Conservation (phyloP, 2,329 filamentous ascomycete species). For the Metarhizium anisopliae region DNA sequence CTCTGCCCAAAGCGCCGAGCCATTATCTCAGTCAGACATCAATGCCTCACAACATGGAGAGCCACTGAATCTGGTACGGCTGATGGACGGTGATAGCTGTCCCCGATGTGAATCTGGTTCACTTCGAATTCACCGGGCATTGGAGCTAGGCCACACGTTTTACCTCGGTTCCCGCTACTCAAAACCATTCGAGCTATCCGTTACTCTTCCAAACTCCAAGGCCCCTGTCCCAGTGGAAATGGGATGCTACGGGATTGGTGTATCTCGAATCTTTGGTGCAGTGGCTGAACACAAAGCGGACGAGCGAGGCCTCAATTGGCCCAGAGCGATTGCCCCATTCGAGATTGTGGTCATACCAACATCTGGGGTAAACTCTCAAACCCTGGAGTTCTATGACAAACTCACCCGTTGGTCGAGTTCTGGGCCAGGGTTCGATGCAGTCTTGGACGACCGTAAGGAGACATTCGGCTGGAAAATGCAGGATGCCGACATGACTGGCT, state of each 20-base stretch:
- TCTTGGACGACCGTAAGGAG: conserved; percentile 65
- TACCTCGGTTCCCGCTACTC: conserved; percentile 87
- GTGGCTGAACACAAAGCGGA: conserved; percentile 71
- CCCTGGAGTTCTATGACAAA: conserved; percentile 53
- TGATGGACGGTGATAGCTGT: conserved; percentile 62
- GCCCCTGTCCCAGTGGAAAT: conserved; percentile 61
- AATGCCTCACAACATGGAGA: conserved; percentile 17
- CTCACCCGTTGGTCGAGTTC: conserved; percentile 26
- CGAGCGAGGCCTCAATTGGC: conserved; percentile 74
- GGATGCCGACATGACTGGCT: conserved; percentile 84
- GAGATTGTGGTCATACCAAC: conserved; percentile 59
- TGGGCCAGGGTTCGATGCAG: conserved; percentile 43
- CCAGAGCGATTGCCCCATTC: conserved; percentile 75
- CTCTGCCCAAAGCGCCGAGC: conserved; percentile 3
- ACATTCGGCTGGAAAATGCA: conserved; percentile 75
- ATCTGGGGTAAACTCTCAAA: conserved; percentile 36
- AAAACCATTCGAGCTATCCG: conserved; percentile 56
- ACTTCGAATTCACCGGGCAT: conserved; percentile 60
- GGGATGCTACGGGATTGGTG: conserved; percentile 93
- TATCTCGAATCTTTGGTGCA: conserved; percentile 83
- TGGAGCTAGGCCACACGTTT: conserved; percentile 94
- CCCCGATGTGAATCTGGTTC: conserved; percentile 56
- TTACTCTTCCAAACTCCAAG: conserved; percentile 31
- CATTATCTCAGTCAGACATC: background rate
- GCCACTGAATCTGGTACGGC: conserved; percentile 52